Evolutionary conservation across 2,329 filamentous ascomycete species (phyloP).

Genomic region (Penicillium sp.): DNA sequence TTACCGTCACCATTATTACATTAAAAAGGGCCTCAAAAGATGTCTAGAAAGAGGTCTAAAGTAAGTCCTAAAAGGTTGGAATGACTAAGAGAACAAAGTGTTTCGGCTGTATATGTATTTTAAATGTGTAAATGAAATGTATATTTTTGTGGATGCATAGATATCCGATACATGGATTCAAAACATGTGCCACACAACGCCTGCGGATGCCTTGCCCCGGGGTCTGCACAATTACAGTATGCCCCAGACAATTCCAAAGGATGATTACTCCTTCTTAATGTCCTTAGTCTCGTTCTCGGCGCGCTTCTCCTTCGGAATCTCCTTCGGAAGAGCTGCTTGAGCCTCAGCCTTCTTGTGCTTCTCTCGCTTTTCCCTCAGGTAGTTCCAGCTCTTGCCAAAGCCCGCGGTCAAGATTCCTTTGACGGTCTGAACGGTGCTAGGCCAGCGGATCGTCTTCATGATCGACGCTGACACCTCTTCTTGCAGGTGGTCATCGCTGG

Average conservation of each 20-base stretch:
- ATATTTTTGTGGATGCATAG: constrained; percentile 8
- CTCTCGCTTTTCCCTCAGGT: constrained; percentile 75
- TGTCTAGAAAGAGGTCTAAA: no score
- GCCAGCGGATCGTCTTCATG: constrained; percentile 86
- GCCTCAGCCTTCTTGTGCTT: constrained; percentile 54
- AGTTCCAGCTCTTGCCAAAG: constrained; percentile 65
- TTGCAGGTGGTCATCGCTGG: constrained; percentile 66
- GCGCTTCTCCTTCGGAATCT: constrained; percentile 13
- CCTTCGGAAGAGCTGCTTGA: constrained; percentile 17
- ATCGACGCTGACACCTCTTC: constrained; percentile 73
- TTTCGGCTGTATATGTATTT: no score
- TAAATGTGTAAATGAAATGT: not conserved
- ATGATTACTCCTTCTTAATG: constrained; percentile 13
- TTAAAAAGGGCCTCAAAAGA: no score
- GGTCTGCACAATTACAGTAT: not conserved
- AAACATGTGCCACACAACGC: constrained; percentile 20
- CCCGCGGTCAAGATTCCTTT: constrained; percentile 84
- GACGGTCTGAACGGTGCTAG: constrained; percentile 79
- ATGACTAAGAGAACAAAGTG: no score
- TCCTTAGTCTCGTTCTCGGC: constrained; percentile 14
- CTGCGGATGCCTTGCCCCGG: constrained; percentile 14
- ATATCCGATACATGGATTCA: constrained; percentile 10
- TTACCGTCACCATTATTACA: no score
- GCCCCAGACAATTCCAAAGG: not conserved
- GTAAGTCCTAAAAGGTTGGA: no score